Evolutionary conservation across 2,329 filamentous ascomycete genomes (phyloP), one percentile per base, ranked within the genome.

Genomic region (Lomentospora prolificans): DNA sequence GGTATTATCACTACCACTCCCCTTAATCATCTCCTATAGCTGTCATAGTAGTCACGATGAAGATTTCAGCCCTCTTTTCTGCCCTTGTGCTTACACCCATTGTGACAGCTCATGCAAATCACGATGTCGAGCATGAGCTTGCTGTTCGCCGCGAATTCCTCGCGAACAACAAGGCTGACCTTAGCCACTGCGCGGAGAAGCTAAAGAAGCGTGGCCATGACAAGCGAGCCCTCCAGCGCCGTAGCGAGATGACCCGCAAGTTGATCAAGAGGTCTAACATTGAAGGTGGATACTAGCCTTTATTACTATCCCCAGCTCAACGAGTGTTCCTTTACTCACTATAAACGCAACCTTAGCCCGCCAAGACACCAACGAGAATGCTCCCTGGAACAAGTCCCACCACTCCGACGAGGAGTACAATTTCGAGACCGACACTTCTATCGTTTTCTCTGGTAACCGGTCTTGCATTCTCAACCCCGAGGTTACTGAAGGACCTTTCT

Each of bases 381-480:
- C 22, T 9, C 19, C 44, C 2, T 28, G 50, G 25, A 58, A 58
- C 31, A 53, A 56, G 19, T 66, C 69, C 25, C 65, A 67, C 56
- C 66, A 68, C 27, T 69, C 69, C 9, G 60, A 61, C 3, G 51
- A 63, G 3, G 61, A 60, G 3, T 72, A 70, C 59, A 65, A 64
- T 17, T 48, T 61, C 14, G 58, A 64, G 57, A 62, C 65, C 1
- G 63, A 65, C 17, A 60, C 64, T 5, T 55, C 62, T 25, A 65
- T 57, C 57, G 58, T 72, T 4, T 73, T 73, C 59, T 62, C 63
- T 3, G 65, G 65, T 41, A 70, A 70, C 58, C 65, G 64, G 19
- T 71, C 70, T n/a, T 80, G 77, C 57, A 68, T 78, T 10, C 67
- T 80, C 28, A 73, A 70, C 3, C 75, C 75, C 0, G 76, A 79